A percentile compares a stretch with the other conserved stretches of the same genome.
These are phyloP conservation scores for Orbilia javanica DNA, from an alignment of 2,329 filamentous ascomycete genomes.

Conservation along the genomic window DNA sequence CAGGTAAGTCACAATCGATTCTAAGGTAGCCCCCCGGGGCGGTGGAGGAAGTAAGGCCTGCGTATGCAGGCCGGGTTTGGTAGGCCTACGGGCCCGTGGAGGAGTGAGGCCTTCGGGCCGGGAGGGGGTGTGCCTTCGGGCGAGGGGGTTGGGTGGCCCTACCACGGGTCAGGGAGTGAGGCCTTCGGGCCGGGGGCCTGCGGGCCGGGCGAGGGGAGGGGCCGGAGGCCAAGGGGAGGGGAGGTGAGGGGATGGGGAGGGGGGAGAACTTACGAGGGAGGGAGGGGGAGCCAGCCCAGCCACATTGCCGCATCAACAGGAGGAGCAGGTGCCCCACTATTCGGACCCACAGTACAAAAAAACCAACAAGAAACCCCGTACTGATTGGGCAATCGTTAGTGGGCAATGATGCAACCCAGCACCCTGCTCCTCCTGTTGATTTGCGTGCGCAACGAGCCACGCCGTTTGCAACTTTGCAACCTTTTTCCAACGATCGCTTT, in stretches of 20 bases:
- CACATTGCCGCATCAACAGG: too few relatives aligned
- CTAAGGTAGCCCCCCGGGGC: too few relatives aligned
- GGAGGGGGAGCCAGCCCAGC: not conserved
- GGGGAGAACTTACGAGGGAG: not conserved
- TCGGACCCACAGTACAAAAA: slow-evolving; percentile 3
- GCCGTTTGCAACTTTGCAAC: not conserved
- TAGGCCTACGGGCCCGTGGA: not conserved
- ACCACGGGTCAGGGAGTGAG: not conserved
- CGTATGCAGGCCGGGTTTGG: not conserved
- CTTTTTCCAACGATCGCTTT: not conserved
- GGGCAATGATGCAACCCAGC: not conserved
- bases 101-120: not conserved
- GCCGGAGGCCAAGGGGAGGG: not conserved
- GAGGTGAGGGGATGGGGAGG: not conserved
- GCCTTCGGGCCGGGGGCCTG: not conserved
- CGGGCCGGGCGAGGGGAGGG: not conserved
- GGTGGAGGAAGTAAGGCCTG: not conserved
- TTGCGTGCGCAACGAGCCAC: not conserved
- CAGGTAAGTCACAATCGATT: too few relatives aligned
- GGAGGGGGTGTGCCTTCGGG: not conserved
- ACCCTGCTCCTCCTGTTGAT: not conserved
- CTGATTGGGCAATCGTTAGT: slow-evolving; percentile 5
- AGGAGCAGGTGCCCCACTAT: not conserved
- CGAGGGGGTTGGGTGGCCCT: not conserved
- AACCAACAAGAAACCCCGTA: not conserved